phyloP scores from a whole-genome alignment of 257 asterid genomes.

The Euphrasia confusa region DNA sequence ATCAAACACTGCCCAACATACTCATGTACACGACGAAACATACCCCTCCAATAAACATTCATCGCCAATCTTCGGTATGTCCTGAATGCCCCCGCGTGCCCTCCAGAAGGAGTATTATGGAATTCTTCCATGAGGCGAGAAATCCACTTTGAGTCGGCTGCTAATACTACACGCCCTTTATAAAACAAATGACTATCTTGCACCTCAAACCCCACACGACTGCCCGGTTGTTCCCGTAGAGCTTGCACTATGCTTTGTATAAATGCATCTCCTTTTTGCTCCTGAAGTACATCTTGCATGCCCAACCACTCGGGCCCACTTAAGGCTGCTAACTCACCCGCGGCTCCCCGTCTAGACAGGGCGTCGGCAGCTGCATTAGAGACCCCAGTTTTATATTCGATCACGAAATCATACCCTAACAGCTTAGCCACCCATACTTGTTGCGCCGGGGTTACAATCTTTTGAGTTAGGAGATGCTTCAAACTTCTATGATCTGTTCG shows the following conservation, averaged over 20 bases:
- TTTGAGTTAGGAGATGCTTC: neutral
- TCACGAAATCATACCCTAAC: neutral
- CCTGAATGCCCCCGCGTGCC: neutral
- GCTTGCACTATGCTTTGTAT: neutral
- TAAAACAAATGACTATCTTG: neutral
- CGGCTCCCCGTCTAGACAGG: neutral
- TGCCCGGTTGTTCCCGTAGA: neutral
- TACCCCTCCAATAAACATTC: neutral
- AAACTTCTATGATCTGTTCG: neutral
- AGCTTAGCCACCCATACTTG: neutral
- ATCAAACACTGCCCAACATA: neutral
- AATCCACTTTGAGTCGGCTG: neutral
- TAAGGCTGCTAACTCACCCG: neutral
- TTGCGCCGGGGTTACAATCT: neutral
- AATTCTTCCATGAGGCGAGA: neutral
- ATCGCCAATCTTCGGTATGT: neutral
- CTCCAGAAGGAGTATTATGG: neutral
- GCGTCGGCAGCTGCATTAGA: neutral
- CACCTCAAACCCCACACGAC: neutral
- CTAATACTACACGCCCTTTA: neutral
- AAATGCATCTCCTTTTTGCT: neutral
- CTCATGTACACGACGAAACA: neutral
- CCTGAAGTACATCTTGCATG: neutral
- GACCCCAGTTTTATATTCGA: neutral
- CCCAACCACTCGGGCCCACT: neutral